Conservation (phyloP, 345 rosid species). For the Anastatica hierochuntica region DNA sequence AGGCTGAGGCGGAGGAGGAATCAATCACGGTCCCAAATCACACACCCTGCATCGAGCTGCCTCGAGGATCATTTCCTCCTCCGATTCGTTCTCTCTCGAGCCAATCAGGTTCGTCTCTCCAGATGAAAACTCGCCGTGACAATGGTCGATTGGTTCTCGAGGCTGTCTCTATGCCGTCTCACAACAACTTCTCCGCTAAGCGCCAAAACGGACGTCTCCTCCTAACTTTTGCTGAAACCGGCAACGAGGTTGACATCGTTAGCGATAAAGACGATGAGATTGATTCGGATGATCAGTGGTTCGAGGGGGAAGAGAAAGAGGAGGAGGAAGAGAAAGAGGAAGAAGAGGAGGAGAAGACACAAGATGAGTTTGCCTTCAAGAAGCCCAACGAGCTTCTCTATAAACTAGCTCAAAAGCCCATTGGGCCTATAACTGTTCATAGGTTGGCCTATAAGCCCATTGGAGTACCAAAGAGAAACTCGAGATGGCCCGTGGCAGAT, state of each 20-base stretch:
- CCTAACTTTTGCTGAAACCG: constrained; percentile 40
- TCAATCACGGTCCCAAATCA: constrained; percentile 5
- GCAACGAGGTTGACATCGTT: constrained; percentile 11
- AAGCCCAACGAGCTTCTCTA: constrained; percentile 23
- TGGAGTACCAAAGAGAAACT: constrained; percentile 36
- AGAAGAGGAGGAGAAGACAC: constrained; percentile 11
- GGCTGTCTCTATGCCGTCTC: constrained; percentile 68
- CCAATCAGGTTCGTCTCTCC: constrained; percentile 43
- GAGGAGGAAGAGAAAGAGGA: constrained; percentile 12
- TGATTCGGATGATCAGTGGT: constrained; percentile 16
- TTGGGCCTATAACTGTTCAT: constrained; percentile 33
- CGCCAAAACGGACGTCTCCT: constrained; percentile 90
- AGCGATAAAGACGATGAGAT: constrained; percentile 10
- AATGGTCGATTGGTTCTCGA: constrained; percentile 86
- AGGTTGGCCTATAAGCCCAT: constrained; percentile 55
- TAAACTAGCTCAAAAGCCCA: constrained; percentile 48
- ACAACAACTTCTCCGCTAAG: constrained; percentile 57
- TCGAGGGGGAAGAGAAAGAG: constrained; percentile 19
- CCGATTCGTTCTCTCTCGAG: constrained; percentile 58
- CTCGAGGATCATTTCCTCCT: constrained; percentile 57
- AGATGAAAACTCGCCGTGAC: constrained; percentile 64
- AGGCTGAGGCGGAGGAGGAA: constrained; percentile 13
- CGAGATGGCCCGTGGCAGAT: constrained; percentile 32
- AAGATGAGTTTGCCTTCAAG: constrained; percentile 29
- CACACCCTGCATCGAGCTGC: constrained; percentile 12